These are phyloP conservation scores for Russula abietina DNA, from an alignment of 768 basidiomycete genomes.

Conservation along the genomic window DNA sequence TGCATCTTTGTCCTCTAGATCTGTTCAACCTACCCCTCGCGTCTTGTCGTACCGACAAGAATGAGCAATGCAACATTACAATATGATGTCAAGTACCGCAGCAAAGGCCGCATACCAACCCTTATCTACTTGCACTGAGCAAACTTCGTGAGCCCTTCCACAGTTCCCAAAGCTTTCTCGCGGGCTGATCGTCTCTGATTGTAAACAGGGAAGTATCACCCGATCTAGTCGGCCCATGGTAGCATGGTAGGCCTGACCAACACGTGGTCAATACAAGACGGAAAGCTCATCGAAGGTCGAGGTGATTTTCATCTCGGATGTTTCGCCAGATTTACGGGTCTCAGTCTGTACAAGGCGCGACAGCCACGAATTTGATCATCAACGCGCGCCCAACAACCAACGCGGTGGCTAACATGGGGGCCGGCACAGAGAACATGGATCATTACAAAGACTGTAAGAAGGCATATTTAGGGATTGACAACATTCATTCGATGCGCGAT, in stretches of 20 bases:
- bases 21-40: constrained; percentile 86
- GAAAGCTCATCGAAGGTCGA: constrained; percentile 97
- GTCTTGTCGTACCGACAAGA: constrained; percentile 83
- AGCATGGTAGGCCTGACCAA: constrained; percentile 96
- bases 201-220: constrained; percentile 82
- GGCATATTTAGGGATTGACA: constrained; percentile 93
- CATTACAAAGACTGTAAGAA: constrained; percentile 94
- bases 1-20: constrained; percentile 51
- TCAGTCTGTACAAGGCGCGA: constrained; percentile 76
- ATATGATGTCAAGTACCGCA: constrained; percentile 92
- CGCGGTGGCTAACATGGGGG: constrained; percentile 95
- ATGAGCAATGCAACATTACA: constrained; percentile 93
- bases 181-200: background rate
- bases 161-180: background rate
- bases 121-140: constrained; percentile 96
- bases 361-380: constrained; percentile 90
- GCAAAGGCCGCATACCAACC: constrained; percentile 88
- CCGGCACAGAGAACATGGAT: constrained; percentile 99
- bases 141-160: constrained; percentile 59
- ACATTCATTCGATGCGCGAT: constrained; percentile 96
- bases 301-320: constrained; percentile 90
- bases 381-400: constrained; percentile 97
- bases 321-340: constrained; percentile 60
- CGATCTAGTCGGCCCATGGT: constrained; percentile 97
- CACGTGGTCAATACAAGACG: constrained; percentile 93